Conservation (phyloP, 2,329 filamentous ascomycete species). For the Malbranchea zuffiana region DNA sequence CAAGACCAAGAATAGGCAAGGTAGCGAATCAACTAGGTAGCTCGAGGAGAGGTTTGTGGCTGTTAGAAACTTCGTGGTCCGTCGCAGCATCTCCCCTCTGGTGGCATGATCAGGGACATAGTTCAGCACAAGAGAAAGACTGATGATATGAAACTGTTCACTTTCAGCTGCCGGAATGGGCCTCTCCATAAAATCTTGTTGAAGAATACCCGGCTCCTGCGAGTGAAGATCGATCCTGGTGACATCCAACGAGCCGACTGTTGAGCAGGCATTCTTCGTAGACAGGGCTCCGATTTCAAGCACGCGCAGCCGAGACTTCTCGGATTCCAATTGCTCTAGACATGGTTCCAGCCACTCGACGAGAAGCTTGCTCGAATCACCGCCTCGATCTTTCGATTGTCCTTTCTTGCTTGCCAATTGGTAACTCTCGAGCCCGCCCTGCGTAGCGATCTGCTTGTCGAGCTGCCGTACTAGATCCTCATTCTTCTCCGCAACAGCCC, state of each 20-base stretch:
- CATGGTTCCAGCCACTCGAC: conserved; percentile 45
- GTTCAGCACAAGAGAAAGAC: conserved; percentile 84
- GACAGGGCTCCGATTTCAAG: conserved; percentile 86
- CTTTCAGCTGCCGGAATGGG: conserved; percentile 52
- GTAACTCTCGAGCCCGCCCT: conserved; percentile 50
- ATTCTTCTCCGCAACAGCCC: conserved; percentile 40
- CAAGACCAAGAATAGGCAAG: conserved; percentile 73
- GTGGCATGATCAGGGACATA: conserved; percentile 69
- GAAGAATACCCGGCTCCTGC: conserved; percentile 61
- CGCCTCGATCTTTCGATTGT: conserved; percentile 49
- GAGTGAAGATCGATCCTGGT: conserved; percentile 84
- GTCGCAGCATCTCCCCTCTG: conserved; percentile 74
- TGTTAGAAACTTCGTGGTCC: conserved; percentile 60
- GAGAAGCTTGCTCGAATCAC: conserved; percentile 51
- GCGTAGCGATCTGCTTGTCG: conserved; percentile 41
- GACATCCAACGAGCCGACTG: conserved; percentile 58
- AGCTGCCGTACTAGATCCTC: conserved; percentile 33
- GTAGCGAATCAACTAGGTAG: conserved; percentile 20
- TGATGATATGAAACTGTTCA: conserved; percentile 77
- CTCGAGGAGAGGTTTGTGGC: conserved; percentile 13
- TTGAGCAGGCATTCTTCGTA: conserved; percentile 72
- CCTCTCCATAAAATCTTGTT: conserved; percentile 90
- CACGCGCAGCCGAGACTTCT: conserved; percentile 44
- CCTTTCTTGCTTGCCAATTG: conserved; percentile 53
- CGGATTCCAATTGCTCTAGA: conserved; percentile 16